Evolutionary conservation across 73 alveolate genomes (phyloP).

Genomic region (Symbiodinium pilosum): DNA sequence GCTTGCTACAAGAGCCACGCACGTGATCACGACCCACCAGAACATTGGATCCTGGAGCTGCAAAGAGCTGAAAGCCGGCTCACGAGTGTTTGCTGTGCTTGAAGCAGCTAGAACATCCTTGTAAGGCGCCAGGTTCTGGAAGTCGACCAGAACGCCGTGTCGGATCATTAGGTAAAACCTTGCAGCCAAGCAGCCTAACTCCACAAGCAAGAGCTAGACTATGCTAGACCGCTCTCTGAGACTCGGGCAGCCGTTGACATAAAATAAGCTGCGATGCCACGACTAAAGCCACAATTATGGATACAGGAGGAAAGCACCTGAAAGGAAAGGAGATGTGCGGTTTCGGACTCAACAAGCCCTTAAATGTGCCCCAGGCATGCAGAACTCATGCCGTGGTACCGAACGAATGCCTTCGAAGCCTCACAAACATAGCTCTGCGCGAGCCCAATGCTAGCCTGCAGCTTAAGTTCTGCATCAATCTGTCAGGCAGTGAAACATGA

Average conservation of each 20-base stretch:
- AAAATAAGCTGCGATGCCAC: slow-evolving; percentile 51
- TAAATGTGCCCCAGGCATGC: background rate
- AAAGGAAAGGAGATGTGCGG: background rate
- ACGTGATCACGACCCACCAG: slow-evolving; percentile 77
- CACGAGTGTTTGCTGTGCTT: background rate
- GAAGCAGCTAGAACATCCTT: too few relatives aligned
- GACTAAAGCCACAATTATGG: slow-evolving; percentile 64
- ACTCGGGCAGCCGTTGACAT: slow-evolving; percentile 36
- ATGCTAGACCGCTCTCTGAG: background rate
- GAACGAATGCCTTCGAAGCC: slow-evolving; percentile 45
- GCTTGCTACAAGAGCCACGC: background rate
- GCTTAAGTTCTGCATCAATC: background rate
- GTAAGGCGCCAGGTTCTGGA: slow-evolving; percentile 57
- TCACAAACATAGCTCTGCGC: slow-evolving; percentile 63
- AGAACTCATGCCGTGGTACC: background rate
- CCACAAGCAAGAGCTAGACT: background rate
- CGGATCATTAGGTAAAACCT: slow-evolving; percentile 81
- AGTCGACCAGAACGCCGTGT: slow-evolving; percentile 52
- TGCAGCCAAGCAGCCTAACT: background rate
- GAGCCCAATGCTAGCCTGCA: background rate
- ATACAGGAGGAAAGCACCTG: slow-evolving; percentile 66
- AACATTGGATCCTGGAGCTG: slow-evolving; percentile 49
- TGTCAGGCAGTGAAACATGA: too few relatives aligned
- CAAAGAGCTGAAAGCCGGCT: background rate
- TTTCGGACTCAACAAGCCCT: too few relatives aligned